Percentiles rank a stretch among this genome's conserved stretches.
Evolutionary conservation across 139 green algal species (phyloP).

Genomic region (Tetradesmus lagerheimii): DNA sequence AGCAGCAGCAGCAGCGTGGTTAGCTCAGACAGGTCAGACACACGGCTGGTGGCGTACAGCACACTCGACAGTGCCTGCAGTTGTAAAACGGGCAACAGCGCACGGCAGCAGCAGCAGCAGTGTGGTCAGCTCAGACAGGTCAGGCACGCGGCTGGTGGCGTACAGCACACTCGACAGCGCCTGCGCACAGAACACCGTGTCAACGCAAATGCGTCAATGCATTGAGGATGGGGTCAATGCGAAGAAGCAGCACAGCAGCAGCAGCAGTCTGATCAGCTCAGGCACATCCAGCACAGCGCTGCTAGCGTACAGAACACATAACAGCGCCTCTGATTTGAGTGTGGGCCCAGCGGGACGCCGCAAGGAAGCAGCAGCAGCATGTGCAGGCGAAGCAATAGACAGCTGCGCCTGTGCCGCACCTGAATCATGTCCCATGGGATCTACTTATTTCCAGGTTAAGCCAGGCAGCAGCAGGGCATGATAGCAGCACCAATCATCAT

Average conservation of each 20-base stretch:
- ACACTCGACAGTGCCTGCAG: conserved; percentile 42
- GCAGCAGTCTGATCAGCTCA: background rate
- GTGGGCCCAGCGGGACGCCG: too few relatives aligned
- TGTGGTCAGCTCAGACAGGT: conserved; percentile 35
- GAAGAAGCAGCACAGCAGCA: background rate
- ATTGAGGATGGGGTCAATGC: too few relatives aligned
- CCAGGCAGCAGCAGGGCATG: too few relatives aligned
- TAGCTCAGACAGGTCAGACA: conserved; percentile 52
- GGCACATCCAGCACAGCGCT: conserved; percentile 54
- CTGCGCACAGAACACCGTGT: too few relatives aligned
- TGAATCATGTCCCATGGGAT: conserved; percentile 58
- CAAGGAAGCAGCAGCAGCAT: too few relatives aligned
- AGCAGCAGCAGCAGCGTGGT: background rate
- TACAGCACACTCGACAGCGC: conserved; percentile 51
- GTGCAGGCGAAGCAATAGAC: too few relatives aligned
- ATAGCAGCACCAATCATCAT: too few relatives aligned
- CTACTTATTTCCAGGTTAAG: too few relatives aligned
- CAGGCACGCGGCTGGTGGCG: conserved; percentile 49
- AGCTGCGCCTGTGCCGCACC: background rate
- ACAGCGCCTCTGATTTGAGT: too few relatives aligned
- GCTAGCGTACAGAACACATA: conserved; percentile 48
- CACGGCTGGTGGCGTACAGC: conserved; percentile 49
- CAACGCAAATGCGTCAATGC: too few relatives aligned
- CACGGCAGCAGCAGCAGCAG: background rate
- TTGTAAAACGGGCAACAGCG: too few relatives aligned